Percentiles rank a stretch among this genome's conserved stretches.
Evolutionary conservation across 2,329 filamentous ascomycete species (phyloP).

Genomic region (Bipolaris oryzae): DNA sequence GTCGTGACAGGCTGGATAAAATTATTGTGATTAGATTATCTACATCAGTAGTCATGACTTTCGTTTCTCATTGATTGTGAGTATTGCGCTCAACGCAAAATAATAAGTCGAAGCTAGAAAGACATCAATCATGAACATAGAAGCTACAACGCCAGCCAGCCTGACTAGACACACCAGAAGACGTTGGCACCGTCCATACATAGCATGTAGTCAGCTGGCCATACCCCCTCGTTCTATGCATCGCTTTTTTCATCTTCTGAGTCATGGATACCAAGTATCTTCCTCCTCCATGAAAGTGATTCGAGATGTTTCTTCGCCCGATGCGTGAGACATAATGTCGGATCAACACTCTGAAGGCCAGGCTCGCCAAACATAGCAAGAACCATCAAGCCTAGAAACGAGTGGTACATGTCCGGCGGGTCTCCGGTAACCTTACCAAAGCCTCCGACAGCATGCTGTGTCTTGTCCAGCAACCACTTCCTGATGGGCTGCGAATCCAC

Average conservation of each 20-base stretch:
- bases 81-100: not conserved
- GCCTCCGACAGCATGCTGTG: conserved; percentile 76
- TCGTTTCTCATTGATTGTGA: not conserved
- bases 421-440: conserved; percentile 56
- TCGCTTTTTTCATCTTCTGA: not conserved
- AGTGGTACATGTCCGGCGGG: conserved; percentile 77
- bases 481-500: conserved; percentile 66
- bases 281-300: conserved; percentile 45
- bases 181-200: conserved; percentile 9
- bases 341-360: conserved; percentile 73
- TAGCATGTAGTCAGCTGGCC: conserved; percentile 5
- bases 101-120: not conserved
- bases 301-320: conserved; percentile 53
- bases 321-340: conserved; percentile 74
- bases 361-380: conserved; percentile 75
- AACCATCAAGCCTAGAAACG: conserved; percentile 83
- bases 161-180: not conserved
- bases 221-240: conserved; percentile 3
- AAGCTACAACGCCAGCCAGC: not conserved
- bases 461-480: conserved; percentile 82
- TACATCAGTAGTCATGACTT: not conserved
- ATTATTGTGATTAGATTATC: not conserved
- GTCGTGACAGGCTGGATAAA: not conserved
- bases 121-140: not conserved
- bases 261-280: conserved; percentile 22